phyloP scores from a whole-genome alignment of 192 early-diverging fungal species.

The Geosiphon pyriformis region DNA sequence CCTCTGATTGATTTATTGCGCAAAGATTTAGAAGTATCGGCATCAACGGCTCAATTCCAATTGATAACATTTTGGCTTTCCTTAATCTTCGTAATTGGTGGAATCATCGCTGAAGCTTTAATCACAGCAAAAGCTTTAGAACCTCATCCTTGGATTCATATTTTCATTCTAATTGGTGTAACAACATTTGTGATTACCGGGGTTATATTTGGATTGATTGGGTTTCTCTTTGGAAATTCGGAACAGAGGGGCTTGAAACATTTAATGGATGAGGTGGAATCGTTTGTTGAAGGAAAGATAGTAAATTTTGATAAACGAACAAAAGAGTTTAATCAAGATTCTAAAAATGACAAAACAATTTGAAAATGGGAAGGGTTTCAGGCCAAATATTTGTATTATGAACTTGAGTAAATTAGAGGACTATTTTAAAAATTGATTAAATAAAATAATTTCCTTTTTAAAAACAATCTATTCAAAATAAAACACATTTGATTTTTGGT shows the following conservation, averaged over 20 bases:
- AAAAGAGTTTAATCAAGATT: not conserved
- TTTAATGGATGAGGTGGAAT: slow-evolving; percentile 11
- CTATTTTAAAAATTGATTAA: too few species aligned
- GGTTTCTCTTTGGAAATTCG: slow-evolving; percentile 12
- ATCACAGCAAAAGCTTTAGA: not conserved
- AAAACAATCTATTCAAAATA: too few species aligned
- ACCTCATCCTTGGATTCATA: not conserved
- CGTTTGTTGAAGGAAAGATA: slow-evolving; percentile 14
- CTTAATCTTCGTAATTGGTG: not conserved
- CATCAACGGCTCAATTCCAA: not conserved
- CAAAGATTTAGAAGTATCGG: slow-evolving; percentile 10
- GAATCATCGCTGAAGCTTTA: not conserved
- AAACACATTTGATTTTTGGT: too few species aligned
- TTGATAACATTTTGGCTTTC: slow-evolving; percentile 5
- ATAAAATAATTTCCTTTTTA: too few species aligned
- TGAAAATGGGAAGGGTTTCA: too few species aligned
- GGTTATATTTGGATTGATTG: slow-evolving; percentile 11
- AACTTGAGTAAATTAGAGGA: too few species aligned
- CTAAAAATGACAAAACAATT: not conserved
- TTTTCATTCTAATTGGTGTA: slow-evolving; percentile 3
- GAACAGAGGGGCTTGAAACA: slow-evolving; percentile 1
- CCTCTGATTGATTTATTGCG: not conserved
- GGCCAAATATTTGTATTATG: too few species aligned
- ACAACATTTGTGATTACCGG: not conserved
- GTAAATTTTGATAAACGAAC: slow-evolving; percentile 7